phyloP scores from a whole-genome alignment of 345 rosid genomes.

The Brassica carinata region DNA sequence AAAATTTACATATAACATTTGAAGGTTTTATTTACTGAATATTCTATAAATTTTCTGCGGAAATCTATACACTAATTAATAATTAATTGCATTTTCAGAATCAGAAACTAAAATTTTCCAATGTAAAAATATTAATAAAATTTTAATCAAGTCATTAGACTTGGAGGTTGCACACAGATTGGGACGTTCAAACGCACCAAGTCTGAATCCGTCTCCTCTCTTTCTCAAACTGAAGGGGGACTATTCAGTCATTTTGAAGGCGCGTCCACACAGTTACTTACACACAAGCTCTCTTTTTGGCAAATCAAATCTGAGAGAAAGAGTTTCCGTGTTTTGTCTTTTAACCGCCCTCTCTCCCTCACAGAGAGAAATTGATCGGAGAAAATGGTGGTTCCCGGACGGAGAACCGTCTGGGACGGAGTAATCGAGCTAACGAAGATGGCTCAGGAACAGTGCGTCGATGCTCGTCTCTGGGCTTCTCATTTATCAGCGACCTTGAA shows the following conservation, averaged over 20 bases:
- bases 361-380: background rate
- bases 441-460: slow-evolving; percentile 62
- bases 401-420: slow-evolving; percentile 57
- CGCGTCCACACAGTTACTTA: background rate
- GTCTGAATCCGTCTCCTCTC: background rate
- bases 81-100: too few relatives aligned
- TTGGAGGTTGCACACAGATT: too few relatives aligned
- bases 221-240: background rate
- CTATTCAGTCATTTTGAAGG: background rate
- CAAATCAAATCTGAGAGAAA: slow-evolving; percentile 31
- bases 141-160: background rate
- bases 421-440: slow-evolving; percentile 66
- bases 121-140: too few relatives aligned
- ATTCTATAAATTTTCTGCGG: too few relatives aligned
- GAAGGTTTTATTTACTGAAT: too few relatives aligned
- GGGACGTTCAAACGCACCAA: background rate
- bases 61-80: too few relatives aligned
- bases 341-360: slow-evolving; percentile 27
- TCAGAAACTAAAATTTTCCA: background rate
- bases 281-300: background rate
- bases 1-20: background rate
- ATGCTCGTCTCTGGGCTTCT: slow-evolving; percentile 75
- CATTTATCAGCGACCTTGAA: slow-evolving; percentile 64
- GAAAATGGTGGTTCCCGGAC: slow-evolving; percentile 44
- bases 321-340: background rate